Conservation (phyloP, 768 basidiomycete species). For the Asterophora parasitica region DNA sequence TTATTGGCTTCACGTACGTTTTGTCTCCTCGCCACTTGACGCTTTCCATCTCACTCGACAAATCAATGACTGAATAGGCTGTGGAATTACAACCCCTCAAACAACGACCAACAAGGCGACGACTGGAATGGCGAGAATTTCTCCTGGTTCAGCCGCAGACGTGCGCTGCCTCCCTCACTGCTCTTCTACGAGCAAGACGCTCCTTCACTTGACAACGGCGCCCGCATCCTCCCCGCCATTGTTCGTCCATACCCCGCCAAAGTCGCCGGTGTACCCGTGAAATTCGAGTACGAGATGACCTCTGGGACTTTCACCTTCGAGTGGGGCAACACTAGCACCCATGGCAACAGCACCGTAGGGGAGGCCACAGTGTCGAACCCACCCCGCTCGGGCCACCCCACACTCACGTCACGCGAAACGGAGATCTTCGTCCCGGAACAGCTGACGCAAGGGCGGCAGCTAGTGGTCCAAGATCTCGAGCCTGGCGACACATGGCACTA, state of each 20-base stretch:
- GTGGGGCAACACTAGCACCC: constrained; percentile 46
- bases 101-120: constrained; percentile 75
- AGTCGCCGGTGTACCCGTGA: constrained; percentile 77
- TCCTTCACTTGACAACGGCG: constrained; percentile 78
- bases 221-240: constrained; percentile 67
- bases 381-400: constrained; percentile 34
- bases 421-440: constrained; percentile 76
- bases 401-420: constrained; percentile 57
- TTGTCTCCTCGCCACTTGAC: not conserved
- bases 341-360: constrained; percentile 5
- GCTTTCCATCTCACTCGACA: not conserved
- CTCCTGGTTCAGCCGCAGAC: constrained; percentile 78
- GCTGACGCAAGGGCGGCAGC: constrained; percentile 50
- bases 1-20: constrained; percentile 84
- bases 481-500: constrained; percentile 49
- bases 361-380: constrained; percentile 28
- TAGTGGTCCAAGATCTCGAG: constrained; percentile 55
- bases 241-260: constrained; percentile 92
- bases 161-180: constrained; percentile 51
- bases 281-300: constrained; percentile 74
- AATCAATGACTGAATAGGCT: constrained; percentile 41
- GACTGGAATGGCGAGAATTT: constrained; percentile 98
- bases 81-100: constrained; percentile 93
- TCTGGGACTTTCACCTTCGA: constrained; percentile 61
- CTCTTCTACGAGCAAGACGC: constrained; percentile 57